Evolutionary conservation across 768 basidiomycete species (phyloP).

Genomic region (Leccinum subgranulosum): DNA sequence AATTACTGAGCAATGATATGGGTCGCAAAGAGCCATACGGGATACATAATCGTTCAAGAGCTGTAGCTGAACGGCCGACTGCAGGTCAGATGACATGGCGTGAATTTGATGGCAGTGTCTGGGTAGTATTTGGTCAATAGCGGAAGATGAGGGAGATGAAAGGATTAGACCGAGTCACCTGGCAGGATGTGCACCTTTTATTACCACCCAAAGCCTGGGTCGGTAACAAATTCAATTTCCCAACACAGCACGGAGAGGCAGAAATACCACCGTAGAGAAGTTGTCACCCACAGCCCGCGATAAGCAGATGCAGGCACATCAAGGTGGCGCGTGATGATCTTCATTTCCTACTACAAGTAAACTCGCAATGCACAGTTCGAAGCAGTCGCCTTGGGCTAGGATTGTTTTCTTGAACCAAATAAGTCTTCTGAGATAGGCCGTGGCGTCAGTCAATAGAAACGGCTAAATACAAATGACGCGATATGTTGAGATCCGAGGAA

Average conservation of each 20-base stretch:
- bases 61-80: not conserved
- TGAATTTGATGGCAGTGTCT: not conserved
- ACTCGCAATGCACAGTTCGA: not conserved
- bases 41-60: not conserved
- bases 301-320: not conserved
- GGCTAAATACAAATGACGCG: not conserved
- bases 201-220: not conserved
- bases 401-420: not conserved
- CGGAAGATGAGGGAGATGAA: not conserved
- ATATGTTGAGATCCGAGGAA: not conserved
- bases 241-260: not conserved
- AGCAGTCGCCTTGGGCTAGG: not conserved
- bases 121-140: not conserved
- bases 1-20: not conserved
- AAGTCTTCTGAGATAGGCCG: not conserved
- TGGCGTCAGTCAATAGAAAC: not conserved
- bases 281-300: not conserved
- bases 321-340: not conserved
- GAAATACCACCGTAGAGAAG: not conserved
- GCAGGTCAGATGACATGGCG: not conserved
- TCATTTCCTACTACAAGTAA: not conserved
- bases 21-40: not conserved
- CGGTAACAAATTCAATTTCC: not conserved
- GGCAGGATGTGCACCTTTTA: not conserved
- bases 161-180: not conserved